Evolutionary conservation across 257 asterid species (phyloP).

Genomic region (Salvia rosmarinus): DNA sequence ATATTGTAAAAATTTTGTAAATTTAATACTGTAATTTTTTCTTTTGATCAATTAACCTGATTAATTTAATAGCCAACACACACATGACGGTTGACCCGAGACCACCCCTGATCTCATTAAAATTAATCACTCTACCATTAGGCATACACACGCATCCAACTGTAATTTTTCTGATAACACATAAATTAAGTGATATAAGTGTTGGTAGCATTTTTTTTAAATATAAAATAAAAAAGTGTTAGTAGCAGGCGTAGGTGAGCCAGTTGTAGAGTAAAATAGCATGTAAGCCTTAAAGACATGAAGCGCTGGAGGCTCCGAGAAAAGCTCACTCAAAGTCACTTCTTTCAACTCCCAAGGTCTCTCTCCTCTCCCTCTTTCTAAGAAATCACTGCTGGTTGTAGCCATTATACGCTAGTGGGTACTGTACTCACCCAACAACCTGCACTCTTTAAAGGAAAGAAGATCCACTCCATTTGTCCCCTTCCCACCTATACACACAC

Average conservation of each 20-base stretch:
- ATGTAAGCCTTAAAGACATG: conserved; percentile 41
- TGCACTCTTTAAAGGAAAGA: conserved; percentile 38
- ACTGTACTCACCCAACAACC: conserved; percentile 52
- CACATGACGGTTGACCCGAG: no score
- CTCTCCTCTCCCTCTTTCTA: conserved; percentile 41
- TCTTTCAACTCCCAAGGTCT: conserved; percentile 52
- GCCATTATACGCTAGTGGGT: conserved; percentile 51
- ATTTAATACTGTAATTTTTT: no score
- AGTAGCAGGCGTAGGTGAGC: conserved; percentile 38
- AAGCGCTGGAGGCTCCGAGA: conserved; percentile 57
- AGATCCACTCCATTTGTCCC: conserved; percentile 34
- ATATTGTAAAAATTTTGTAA: no score
- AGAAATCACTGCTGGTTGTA: conserved; percentile 36
- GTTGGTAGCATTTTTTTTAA: no score
- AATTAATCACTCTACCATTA: no score
- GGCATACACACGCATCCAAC: no score
- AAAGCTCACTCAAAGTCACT: conserved; percentile 60
- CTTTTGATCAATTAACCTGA: no score
- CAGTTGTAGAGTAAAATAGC: conserved; percentile 32
- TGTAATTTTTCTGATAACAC: no score
- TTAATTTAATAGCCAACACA: no score
- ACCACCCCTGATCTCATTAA: no score
- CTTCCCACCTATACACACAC: conserved; percentile 20
- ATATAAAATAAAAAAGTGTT: no score
- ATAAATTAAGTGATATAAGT: no score